Base-by-base conservation (phyloP, 345 rosid genomes). In the Salix udensis region DNA sequence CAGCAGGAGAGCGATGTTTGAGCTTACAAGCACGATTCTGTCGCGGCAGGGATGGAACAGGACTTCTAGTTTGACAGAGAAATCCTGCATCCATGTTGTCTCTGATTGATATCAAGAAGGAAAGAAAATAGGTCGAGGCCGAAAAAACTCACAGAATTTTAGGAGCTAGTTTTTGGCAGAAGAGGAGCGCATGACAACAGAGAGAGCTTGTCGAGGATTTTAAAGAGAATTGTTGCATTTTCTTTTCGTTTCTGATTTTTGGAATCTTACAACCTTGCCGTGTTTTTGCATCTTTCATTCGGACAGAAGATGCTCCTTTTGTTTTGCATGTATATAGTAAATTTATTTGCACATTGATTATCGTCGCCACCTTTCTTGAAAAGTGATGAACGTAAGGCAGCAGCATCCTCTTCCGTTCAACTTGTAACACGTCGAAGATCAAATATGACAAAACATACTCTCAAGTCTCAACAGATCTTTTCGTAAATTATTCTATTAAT, bases 21-120 rank as follows among this genome's bases (percentile, higher is more conserved):
- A 16, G 50, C 68, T 65, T 79, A 4, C 16, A 37, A 7, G 4
- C 24, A 2, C 12, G 69, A 68, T 21, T 48, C 14, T 1, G 21
- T 10, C 62, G 72, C 24, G 60, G 55, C 21, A 34, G 76, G 61
- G 48, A 21, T 28, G 72, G 60, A 23, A 68, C 16, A 26, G 58
- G 76, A 68, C 40, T 58, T 62, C n/a, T n/a, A 61, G 71, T 61
- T 16, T 67, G 82, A 11, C 67, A 39, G 15, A 83, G 71, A 60
- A 80, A 67, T 40, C 31, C 75, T 5, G 86, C 78, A 72, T 83
- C 89, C 91, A 88, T 86, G 2, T 19, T 34, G 36, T 34, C 39
- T 58, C 62, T 55, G 76, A 52, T 2, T 24, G 67, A 76, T 34
- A 34, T 55, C 23, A 10, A 13, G 37, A 19, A 46, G 12, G 31